These are phyloP conservation scores for Nyssa sinensis DNA, from an alignment of 148 eudicot genomes.

Conservation along the genomic window DNA sequence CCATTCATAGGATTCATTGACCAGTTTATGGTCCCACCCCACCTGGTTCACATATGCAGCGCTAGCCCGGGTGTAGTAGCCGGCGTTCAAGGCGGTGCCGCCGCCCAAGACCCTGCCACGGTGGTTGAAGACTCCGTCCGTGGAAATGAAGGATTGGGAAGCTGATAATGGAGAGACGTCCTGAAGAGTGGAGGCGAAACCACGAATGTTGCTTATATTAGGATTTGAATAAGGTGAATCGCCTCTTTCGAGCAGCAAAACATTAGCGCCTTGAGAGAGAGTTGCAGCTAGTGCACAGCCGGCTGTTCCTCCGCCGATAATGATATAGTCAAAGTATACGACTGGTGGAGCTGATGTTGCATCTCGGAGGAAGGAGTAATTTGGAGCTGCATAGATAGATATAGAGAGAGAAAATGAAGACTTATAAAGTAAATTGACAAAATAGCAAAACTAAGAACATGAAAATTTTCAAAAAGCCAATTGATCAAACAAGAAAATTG, in stretches of 20 bases:
- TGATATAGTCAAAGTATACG: conserved; percentile 63
- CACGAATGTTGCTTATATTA: conserved; percentile 37
- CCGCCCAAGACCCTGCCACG: conserved; percentile 80
- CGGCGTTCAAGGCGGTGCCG: conserved; percentile 76
- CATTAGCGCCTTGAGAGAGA: conserved; percentile 53
- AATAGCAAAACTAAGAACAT: no score
- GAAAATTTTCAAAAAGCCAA: no score
- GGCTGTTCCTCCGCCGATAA: conserved; percentile 84
- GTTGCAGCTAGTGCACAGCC: conserved; percentile 84
- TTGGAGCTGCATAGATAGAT: conserved; percentile 52
- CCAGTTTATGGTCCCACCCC: conserved; percentile 63
- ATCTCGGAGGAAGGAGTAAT: conserved; percentile 46
- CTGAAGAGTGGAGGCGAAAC: conserved; percentile 37
- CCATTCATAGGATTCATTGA: conserved; percentile 74
- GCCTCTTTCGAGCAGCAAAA: conserved; percentile 74
- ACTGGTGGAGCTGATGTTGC: conserved; percentile 57
- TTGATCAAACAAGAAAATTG: no score
- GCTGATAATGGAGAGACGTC: conserved; percentile 57
- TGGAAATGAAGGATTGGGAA: conserved; percentile 71
- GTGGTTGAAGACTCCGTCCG: conserved; percentile 76
- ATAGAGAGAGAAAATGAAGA: neutral
- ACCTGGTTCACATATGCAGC: conserved; percentile 28
- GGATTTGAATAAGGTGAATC: conserved; percentile 66
- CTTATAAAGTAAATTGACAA: neutral
- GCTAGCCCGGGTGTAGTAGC: conserved; percentile 74